Percentiles rank a stretch among this genome's conserved stretches.
phyloP scores from a whole-genome alignment of 345 rosid species.

The Salix koriyanagi region DNA sequence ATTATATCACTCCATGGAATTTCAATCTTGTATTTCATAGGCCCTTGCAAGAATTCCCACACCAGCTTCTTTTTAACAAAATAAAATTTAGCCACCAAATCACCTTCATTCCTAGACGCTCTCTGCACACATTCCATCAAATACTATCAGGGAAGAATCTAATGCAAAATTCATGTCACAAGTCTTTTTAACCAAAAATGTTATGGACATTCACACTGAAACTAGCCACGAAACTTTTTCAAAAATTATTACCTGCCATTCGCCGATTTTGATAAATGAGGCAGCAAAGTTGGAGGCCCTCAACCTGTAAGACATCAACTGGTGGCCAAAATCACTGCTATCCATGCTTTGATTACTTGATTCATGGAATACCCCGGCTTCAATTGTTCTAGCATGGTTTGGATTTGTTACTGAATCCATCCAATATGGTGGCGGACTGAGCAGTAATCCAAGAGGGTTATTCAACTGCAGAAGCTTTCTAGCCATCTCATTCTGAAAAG shows the following conservation, averaged over 20 bases:
- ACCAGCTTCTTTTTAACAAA: slow-evolving; percentile 53
- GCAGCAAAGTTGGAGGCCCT: slow-evolving; percentile 43
- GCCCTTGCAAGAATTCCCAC: slow-evolving; percentile 49
- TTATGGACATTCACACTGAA: neutral
- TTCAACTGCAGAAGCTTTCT: slow-evolving; percentile 7
- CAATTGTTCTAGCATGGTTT: neutral
- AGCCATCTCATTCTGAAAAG: slow-evolving; percentile 7
- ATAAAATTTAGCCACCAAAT: slow-evolving; percentile 55
- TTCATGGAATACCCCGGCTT: neutral
- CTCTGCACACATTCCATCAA: slow-evolving; percentile 25
- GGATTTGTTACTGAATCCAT: slow-evolving; percentile 1
- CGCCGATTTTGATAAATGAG: slow-evolving; percentile 32
- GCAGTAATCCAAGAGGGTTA: slow-evolving; percentile 22
- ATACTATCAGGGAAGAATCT: neutral
- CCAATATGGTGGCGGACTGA: slow-evolving; percentile 2
- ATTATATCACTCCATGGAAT: slow-evolving; percentile 35
- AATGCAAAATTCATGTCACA: neutral
- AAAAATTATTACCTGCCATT: slow-evolving; percentile 39
- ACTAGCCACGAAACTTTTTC: neutral
- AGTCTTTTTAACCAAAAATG: neutral
- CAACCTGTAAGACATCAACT: slow-evolving; percentile 21
- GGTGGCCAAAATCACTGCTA: neutral
- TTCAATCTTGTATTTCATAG: slow-evolving; percentile 41
- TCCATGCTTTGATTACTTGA: neutral
- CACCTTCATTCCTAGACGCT: slow-evolving; percentile 28